phyloP scores from a whole-genome alignment of 495 filamentous ascomycete genomes.

The Penicilliopsis zonata region DNA sequence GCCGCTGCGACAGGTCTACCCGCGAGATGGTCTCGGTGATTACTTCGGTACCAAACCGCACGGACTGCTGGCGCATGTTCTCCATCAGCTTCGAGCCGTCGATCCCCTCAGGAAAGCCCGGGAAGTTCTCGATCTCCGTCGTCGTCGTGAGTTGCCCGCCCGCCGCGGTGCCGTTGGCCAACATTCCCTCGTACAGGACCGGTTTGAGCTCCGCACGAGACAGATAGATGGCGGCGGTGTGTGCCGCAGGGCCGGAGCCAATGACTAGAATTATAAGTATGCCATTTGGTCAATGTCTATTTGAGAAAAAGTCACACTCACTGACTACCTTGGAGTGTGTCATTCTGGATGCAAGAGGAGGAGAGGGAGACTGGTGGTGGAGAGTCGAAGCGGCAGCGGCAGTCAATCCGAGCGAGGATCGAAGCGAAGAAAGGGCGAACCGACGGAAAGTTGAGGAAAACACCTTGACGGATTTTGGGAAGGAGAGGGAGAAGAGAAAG shows the following conservation, averaged over 20 bases:
- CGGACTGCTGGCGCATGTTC: conserved; percentile 82
- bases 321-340: conserved; percentile 77
- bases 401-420: conserved; percentile 46
- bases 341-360: conserved; percentile 33
- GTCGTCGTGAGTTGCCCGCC: conserved; percentile 96
- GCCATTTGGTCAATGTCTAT: conserved; percentile 11
- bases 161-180: conserved; percentile 91
- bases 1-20: conserved; percentile 72
- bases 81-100: conserved; percentile 86
- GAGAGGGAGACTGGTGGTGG: conserved; percentile 39
- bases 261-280: conserved; percentile 38
- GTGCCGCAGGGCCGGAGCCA: conserved; percentile 92
- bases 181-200: conserved; percentile 92
- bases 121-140: conserved; percentile 96
- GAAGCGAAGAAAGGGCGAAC: conserved; percentile 45
- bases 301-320: conserved; percentile 24
- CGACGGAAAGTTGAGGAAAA: conserved; percentile 71
- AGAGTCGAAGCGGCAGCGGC: conserved; percentile 54
- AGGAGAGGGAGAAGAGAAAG: conserved; percentile 2
- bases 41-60: conserved; percentile 84
- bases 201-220: conserved; percentile 82
- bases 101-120: conserved; percentile 83
- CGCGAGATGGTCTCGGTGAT: conserved; percentile 82
- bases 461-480: conserved; percentile 48
- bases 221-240: conserved; percentile 94